Evolutionary conservation across 768 basidiomycete genomes (phyloP).

Genomic region (Xerocomellus dryophilus): DNA sequence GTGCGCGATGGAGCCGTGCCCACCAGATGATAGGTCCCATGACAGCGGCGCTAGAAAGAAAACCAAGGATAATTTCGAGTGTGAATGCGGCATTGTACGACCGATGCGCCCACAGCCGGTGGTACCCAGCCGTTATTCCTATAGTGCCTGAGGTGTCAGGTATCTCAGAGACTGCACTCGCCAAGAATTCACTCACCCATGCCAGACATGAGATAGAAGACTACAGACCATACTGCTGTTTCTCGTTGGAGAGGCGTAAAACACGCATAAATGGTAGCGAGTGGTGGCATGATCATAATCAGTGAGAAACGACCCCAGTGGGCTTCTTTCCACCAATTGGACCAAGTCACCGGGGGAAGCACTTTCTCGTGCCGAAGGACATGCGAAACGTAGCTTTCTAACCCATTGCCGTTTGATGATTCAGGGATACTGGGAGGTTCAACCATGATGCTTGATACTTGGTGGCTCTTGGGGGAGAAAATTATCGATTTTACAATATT

Average conservation of each 20-base stretch:
- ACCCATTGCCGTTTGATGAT: constrained; percentile 44
- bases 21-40: constrained; percentile 2
- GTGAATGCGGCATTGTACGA: background rate
- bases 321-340: constrained; percentile 54
- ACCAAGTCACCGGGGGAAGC: constrained; percentile 58
- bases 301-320: constrained; percentile 69
- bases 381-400: constrained; percentile 70
- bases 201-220: background rate
- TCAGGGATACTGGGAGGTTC: background rate
- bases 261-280: constrained; percentile 65
- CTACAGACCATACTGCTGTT: background rate
- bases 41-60: background rate
- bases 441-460: background rate
- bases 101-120: constrained; percentile 1
- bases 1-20: background rate
- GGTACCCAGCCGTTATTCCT: constrained; percentile 7
- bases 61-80: background rate
- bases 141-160: background rate
- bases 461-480: background rate
- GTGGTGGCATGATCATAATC: constrained; percentile 63
- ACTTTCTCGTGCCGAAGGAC: constrained; percentile 59
- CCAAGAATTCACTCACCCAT: background rate
- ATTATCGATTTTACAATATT: background rate
- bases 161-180: background rate
- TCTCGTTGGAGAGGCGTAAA: constrained; percentile 1